These are phyloP conservation scores for Barnettozyma sucrosica DNA, from an alignment of 805 yeast species.

Conservation along the genomic window DNA sequence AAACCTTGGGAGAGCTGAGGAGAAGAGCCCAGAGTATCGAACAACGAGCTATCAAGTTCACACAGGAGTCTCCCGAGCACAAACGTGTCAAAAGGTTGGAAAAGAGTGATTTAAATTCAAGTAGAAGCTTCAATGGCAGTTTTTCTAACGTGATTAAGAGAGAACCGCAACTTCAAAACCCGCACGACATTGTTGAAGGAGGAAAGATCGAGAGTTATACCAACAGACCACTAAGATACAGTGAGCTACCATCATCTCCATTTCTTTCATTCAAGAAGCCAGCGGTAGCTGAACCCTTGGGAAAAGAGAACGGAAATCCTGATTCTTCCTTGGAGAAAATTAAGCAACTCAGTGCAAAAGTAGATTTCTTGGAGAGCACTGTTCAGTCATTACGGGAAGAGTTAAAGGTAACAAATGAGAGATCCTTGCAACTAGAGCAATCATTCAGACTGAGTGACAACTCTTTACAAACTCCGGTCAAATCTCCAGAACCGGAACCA, in stretches of 20 bases:
- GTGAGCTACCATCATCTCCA: conserved; percentile 22
- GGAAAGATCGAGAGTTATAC: conserved; percentile 6
- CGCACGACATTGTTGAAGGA: conserved; percentile 6
- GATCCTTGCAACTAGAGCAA: conserved; percentile 15
- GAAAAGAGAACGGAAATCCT: neutral
- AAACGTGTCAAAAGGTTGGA: conserved; percentile 10
- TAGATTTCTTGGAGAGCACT: conserved; percentile 16
- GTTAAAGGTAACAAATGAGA: conserved; percentile 17
- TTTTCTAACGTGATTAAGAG: conserved; percentile 3
- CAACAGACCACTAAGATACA: conserved; percentile 6
- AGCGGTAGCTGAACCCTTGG: neutral
- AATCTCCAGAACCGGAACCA: neutral
- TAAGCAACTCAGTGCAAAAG: conserved; percentile 13
- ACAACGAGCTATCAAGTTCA: conserved; percentile 17
- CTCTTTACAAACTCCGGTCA: conserved; percentile 15
- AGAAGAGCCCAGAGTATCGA: conserved; percentile 14
- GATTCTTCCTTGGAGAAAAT: conserved; percentile 3
- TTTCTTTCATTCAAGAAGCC: neutral
- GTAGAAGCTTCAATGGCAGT: conserved; percentile 1
- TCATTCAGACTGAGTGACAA: conserved; percentile 11
- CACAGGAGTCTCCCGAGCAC: conserved; percentile 12
- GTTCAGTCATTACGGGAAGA: conserved; percentile 18
- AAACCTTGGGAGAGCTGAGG: conserved; percentile 5
- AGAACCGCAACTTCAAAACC: neutral
- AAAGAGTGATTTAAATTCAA: neutral